These are phyloP conservation scores for Theileria sp. DNA, from an alignment of 169 alveolate genomes.

Conservation along the genomic window DNA sequence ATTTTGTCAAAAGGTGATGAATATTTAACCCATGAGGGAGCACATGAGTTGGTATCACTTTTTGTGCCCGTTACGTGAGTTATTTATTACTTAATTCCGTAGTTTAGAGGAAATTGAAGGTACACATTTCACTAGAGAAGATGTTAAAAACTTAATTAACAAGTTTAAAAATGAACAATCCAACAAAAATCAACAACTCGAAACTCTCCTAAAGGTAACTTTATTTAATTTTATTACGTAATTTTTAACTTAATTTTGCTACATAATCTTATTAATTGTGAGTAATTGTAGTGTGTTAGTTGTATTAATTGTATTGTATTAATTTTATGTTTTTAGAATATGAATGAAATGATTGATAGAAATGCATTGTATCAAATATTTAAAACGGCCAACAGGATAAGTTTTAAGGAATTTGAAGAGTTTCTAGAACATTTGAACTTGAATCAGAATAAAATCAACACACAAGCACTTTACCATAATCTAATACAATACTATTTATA, in stretches of 20 bases:
- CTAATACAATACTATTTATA: not conserved
- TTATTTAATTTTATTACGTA: not conserved
- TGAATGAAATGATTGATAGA: not conserved
- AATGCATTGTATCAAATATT: not conserved
- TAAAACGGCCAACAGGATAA: not conserved
- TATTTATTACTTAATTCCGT: not conserved
- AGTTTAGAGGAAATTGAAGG: not conserved
- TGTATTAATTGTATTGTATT: not conserved
- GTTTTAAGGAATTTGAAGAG: not conserved
- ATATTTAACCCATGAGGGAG: not conserved
- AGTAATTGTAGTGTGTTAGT: no score
- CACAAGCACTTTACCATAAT: not conserved
- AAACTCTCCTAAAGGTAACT: not conserved
- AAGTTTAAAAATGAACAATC: not conserved
- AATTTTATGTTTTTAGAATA: not conserved
- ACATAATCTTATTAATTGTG: not conserved
- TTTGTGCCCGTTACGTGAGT: not conserved
- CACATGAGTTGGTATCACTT: not conserved
- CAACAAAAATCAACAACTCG: not conserved
- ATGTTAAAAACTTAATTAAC: not conserved
- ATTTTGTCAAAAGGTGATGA: not conserved
- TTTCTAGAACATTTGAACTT: not conserved
- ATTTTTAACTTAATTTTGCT: not conserved
- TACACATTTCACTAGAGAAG: not conserved
- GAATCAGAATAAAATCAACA: not conserved